Percentiles rank a stretch among this genome's conserved stretches.
Conservation (phyloP, 2,329 filamentous ascomycete species). For the Aspergillus sp. region DNA sequence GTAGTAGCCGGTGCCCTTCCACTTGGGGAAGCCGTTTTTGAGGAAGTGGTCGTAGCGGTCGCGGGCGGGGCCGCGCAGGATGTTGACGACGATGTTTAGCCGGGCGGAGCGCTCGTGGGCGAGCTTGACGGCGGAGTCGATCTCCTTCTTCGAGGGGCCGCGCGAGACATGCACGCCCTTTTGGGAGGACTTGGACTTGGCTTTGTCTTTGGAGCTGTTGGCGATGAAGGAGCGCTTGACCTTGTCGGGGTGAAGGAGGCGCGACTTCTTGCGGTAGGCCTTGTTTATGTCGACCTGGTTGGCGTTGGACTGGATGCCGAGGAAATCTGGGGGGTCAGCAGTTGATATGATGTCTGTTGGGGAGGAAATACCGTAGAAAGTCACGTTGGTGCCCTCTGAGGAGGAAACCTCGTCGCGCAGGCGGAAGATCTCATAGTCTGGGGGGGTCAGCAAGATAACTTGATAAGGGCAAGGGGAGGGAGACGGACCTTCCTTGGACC, state of each 20-base stretch:
- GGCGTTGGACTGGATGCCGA: conserved; percentile 64
- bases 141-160: conserved; percentile 61
- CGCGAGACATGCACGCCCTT: conserved; percentile 58
- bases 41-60: conserved; percentile 94
- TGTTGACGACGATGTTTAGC: conserved; percentile 72
- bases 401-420: conserved; percentile 75
- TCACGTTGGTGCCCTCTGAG: conserved; percentile 66
- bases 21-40: conserved; percentile 82
- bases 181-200: conserved; percentile 45
- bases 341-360: conserved; percentile 2
- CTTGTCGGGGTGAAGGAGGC: conserved; percentile 86
- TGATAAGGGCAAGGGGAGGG: conserved; percentile 1
- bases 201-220: conserved; percentile 51
- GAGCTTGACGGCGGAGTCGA: conserved; percentile 68
- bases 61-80: conserved; percentile 70
- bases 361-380: conserved; percentile 62
- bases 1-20: conserved; percentile 98
- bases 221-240: conserved; percentile 73
- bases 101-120: conserved; percentile 77
- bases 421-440: conserved; percentile 97
- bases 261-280: conserved; percentile 82
- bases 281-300: conserved; percentile 84
- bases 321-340: conserved; percentile 52
- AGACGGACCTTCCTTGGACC: conserved; percentile 74
- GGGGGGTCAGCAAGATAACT: conserved; percentile 3